Evolutionary conservation across 176 grass and related monocot species (phyloP).

Genomic region (Chloris gayana): DNA sequence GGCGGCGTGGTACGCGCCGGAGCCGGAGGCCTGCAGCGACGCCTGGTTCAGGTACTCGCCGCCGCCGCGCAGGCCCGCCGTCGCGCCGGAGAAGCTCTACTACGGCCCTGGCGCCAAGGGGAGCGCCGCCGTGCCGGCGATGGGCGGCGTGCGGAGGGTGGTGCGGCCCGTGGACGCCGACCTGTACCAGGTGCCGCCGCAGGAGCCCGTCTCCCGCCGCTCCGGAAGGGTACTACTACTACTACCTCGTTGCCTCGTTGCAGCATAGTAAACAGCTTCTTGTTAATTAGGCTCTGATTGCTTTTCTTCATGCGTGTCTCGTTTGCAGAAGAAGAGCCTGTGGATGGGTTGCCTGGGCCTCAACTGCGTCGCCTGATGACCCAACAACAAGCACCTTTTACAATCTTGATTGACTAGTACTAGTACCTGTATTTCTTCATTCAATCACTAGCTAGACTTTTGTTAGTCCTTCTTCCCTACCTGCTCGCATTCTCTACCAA

Average conservation of each 20-base stretch:
- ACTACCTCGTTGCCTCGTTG: too few species aligned
- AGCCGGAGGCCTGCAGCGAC: constrained; percentile 42
- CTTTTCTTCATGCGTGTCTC: background rate
- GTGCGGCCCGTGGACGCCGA: constrained; percentile 41
- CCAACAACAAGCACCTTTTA: background rate
- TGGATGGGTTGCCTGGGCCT: constrained; percentile 46
- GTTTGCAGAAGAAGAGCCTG: constrained; percentile 24
- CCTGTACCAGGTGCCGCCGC: constrained; percentile 46
- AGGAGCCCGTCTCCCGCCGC: background rate
- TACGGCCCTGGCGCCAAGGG: background rate
- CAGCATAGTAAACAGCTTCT: too few species aligned
- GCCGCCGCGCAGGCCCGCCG: constrained; percentile 12
- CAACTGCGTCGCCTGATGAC: constrained; percentile 36
- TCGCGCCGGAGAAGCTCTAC: background rate
- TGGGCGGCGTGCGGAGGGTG: background rate
- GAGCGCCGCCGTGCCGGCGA: background rate
- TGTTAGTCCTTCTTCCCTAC: background rate
- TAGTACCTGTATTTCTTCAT: background rate
- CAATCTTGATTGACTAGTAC: background rate
- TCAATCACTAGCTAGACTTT: background rate
- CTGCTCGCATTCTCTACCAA: background rate
- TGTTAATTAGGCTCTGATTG: background rate
- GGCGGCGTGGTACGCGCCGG: background rate
- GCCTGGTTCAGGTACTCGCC: constrained; percentile 41
- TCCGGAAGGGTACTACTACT: constrained; percentile 18